Conservation (phyloP, 371 early-diverging fungal genomes). For the Fennellomyces sp. region DNA sequence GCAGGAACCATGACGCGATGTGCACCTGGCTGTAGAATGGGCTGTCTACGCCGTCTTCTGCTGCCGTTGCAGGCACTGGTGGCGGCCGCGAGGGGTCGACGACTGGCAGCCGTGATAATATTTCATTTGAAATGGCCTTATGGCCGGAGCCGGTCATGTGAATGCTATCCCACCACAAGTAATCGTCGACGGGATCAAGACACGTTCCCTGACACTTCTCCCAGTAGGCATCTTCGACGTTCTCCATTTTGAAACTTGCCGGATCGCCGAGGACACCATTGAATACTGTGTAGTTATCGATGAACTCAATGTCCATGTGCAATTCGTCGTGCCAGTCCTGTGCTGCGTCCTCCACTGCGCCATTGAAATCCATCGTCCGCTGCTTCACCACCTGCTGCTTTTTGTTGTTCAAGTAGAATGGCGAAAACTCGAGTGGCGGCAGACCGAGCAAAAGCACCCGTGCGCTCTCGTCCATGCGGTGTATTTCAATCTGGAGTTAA, state of each 20-base stretch:
- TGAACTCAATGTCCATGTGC: slow-evolving; percentile 16
- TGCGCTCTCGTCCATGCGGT: slow-evolving; percentile 16
- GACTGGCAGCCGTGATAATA: not conserved
- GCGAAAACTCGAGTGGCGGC: slow-evolving; percentile 46
- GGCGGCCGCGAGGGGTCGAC: not conserved
- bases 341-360: slow-evolving; percentile 36
- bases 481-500: slow-evolving; percentile 19
- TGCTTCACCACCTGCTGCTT: slow-evolving; percentile 20
- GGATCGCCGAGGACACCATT: slow-evolving; percentile 38
- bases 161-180: slow-evolving; percentile 48
- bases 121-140: slow-evolving; percentile 6
- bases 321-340: slow-evolving; percentile 23
- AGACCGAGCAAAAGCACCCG: slow-evolving; percentile 34
- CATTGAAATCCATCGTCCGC: slow-evolving; percentile 34
- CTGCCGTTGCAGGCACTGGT: not conserved
- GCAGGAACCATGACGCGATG: slow-evolving; percentile 2
- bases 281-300: slow-evolving; percentile 36
- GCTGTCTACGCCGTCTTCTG: not conserved
- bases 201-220: slow-evolving; percentile 45
- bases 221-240: slow-evolving; percentile 53
- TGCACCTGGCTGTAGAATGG: not conserved
- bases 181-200: slow-evolving; percentile 26
- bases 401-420: slow-evolving; percentile 25
- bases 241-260: slow-evolving; percentile 23
- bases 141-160: slow-evolving; percentile 40